Percentiles rank a stretch among this genome's conserved stretches.
phyloP scores from a whole-genome alignment of 1,284 basidiomycete species.

The Kalmanozyma brasiliensis region DNA sequence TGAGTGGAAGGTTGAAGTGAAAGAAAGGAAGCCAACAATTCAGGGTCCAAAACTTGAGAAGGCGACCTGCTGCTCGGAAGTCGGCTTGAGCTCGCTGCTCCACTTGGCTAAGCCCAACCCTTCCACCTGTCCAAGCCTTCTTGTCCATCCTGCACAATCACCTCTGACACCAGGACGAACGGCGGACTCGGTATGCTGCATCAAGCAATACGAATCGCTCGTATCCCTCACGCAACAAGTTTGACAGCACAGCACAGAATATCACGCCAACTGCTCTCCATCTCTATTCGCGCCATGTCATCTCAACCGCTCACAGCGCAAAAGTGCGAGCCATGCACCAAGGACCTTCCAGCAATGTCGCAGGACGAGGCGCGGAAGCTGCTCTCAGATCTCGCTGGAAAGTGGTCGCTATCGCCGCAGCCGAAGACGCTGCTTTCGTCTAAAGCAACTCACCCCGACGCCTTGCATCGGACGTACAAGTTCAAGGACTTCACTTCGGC shows the following conservation, averaged over 20 bases:
- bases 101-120: slow-evolving; percentile 11
- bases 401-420: slow-evolving; percentile 52
- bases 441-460: slow-evolving; percentile 23
- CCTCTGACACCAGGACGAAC: background rate
- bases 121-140: background rate
- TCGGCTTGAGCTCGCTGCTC: slow-evolving; percentile 6
- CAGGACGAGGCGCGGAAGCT: slow-evolving; percentile 20
- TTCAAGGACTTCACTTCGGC: slow-evolving; percentile 61
- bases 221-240: background rate
- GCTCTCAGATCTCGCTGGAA: slow-evolving; percentile 34
- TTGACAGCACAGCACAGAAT: background rate
- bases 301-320: slow-evolving; percentile 19
- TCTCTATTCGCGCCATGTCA: slow-evolving; percentile 11
- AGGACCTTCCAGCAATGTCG: slow-evolving; percentile 23
- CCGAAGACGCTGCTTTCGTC: slow-evolving; percentile 35
- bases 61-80: background rate
- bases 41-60: slow-evolving; percentile 11
- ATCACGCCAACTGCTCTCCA: background rate
- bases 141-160: background rate
- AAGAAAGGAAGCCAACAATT: slow-evolving; percentile 7
- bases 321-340: slow-evolving; percentile 39
- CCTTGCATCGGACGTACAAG: slow-evolving; percentile 55
- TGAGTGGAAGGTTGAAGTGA: background rate
- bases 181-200: slow-evolving; percentile 11
- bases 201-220: background rate